These are phyloP conservation scores for Epichloe glyceriae DNA, from an alignment of 2,329 filamentous ascomycete genomes.

Conservation along the genomic window DNA sequence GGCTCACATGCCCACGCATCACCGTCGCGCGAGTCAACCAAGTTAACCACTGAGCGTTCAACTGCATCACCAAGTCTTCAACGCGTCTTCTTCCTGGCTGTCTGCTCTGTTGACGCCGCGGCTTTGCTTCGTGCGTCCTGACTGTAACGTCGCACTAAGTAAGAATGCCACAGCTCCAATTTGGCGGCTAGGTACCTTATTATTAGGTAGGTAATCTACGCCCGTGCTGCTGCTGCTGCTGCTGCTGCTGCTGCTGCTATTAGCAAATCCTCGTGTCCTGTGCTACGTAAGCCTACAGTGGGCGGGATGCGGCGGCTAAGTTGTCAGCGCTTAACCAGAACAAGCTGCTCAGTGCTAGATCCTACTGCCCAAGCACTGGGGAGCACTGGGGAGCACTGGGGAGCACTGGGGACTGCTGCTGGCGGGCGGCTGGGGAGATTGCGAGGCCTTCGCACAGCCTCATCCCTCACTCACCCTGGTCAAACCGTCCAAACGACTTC, in stretches of 20 bases:
- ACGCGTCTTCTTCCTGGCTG: background rate
- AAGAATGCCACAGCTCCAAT: background rate
- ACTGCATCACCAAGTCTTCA: background rate
- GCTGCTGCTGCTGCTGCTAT: background rate
- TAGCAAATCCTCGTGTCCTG: background rate
- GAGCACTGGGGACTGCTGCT: background rate
- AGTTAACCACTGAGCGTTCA: background rate
- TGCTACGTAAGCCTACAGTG: background rate
- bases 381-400: no score
- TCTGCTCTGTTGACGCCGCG: background rate
- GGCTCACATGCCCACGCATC: background rate
- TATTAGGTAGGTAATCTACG: no score
- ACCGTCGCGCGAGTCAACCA: background rate
- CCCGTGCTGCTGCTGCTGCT: background rate
- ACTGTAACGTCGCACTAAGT: background rate
- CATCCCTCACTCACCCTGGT: no score
- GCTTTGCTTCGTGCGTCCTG: background rate
- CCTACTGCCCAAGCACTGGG: no score
- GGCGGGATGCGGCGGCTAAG: background rate
- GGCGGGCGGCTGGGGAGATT: slow-evolving; percentile 3
- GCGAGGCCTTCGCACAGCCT: background rate
- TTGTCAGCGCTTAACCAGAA: slow-evolving; percentile 1
- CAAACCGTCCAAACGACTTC: no score
- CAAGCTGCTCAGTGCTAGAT: background rate
- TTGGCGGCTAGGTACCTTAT: slow-evolving; percentile 1